Evolutionary conservation across 306 rosid genomes (phyloP).

Genomic region (Carpinus viminea): DNA sequence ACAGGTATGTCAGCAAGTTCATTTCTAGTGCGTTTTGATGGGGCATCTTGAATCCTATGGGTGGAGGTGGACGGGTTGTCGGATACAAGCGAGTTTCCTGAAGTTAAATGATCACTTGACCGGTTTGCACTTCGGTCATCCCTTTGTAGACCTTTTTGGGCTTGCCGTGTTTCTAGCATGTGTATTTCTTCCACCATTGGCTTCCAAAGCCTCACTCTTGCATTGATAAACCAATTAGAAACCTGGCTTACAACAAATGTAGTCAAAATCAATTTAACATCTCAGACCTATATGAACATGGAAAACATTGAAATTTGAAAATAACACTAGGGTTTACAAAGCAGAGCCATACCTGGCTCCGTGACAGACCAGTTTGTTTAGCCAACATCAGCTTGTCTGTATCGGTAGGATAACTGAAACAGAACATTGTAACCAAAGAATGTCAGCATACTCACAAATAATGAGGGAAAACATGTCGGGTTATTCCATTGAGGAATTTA

Average conservation of each 20-base stretch:
- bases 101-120: conserved; percentile 46
- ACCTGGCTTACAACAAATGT: conserved; percentile 40
- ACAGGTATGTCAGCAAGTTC: conserved; percentile 37
- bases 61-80: conserved; percentile 59
- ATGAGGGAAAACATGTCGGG: not conserved
- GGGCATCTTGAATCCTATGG: conserved; percentile 34
- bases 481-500: not conserved
- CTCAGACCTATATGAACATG: not conserved
- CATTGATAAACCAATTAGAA: conserved; percentile 94
- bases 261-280: conserved; percentile 10
- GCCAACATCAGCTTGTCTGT: conserved; percentile 84
- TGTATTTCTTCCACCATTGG: conserved; percentile 98
- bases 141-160: conserved; percentile 47
- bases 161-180: conserved; percentile 69
- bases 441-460: not conserved
- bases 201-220: conserved; percentile 95
- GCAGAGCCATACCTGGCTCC: conserved; percentile 67
- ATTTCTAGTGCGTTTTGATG: conserved; percentile 41
- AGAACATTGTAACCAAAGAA: conserved; percentile 9
- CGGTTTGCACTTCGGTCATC: conserved; percentile 36
- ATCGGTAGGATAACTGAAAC: conserved; percentile 81
- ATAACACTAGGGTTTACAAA: not conserved
- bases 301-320: not conserved
- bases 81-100: conserved; percentile 37
- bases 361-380: conserved; percentile 86